A percentile compares a stretch with the other conserved stretches of the same genome.
phyloP scores from a whole-genome alignment of 306 rosid species.

The Cicer judaicum region DNA sequence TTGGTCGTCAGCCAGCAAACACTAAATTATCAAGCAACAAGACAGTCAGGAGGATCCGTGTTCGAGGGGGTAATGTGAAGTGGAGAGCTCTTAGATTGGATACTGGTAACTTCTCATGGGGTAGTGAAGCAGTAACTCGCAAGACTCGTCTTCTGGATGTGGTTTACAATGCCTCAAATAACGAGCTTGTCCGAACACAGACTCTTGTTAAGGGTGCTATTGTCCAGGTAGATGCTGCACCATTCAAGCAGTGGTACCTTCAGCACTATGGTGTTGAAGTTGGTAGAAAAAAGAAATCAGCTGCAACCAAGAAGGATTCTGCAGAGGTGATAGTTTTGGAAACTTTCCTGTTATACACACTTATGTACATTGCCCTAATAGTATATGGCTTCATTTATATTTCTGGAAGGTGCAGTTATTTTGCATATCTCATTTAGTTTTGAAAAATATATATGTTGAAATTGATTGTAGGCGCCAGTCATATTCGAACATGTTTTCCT shows the following conservation, averaged over 20 bases:
- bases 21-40: conserved; percentile 64
- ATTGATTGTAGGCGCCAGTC: no score
- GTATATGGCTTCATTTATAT: no score
- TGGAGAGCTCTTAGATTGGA: conserved; percentile 66
- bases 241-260: conserved; percentile 67
- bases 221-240: conserved; percentile 66
- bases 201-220: conserved; percentile 63
- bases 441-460: no score
- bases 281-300: conserved; percentile 57
- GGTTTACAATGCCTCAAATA: conserved; percentile 66
- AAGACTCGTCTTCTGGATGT: conserved; percentile 63
- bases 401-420: no score
- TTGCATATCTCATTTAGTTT: no score
- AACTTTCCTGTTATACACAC: neutral
- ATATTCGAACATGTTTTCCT: no score
- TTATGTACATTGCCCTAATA: no score
- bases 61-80: conserved; percentile 66
- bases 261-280: conserved; percentile 67
- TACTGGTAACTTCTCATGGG: conserved; percentile 63
- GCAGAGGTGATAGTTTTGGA: conserved; percentile 43
- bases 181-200: conserved; percentile 65
- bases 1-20: conserved; percentile 66
- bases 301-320: conserved; percentile 54
- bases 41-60: conserved; percentile 60
- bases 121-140: conserved; percentile 64